Evolutionary conservation across 257 asterid species (phyloP).

Genomic region (Plantago ovata): DNA sequence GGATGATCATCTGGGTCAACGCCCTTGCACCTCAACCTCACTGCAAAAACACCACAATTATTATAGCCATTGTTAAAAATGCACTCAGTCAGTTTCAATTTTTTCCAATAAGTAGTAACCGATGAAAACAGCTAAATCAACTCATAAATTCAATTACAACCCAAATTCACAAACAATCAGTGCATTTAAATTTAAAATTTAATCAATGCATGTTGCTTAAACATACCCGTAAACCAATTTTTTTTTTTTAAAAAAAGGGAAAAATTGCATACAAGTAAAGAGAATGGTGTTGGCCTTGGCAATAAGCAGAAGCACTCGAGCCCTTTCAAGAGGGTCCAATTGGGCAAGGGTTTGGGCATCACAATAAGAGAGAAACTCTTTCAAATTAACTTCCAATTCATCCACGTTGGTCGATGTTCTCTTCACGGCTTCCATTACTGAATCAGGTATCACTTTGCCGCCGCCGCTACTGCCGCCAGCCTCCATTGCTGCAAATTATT

Average conservation of each 20-base stretch:
- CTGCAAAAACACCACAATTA: slow-evolving; percentile 40
- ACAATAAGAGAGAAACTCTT: slow-evolving; percentile 54
- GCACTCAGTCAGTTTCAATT: too few relatives aligned
- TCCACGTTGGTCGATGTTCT: slow-evolving; percentile 67
- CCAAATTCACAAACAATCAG: not conserved
- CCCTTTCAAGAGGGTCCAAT: slow-evolving; percentile 82
- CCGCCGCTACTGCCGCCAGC: slow-evolving; percentile 33
- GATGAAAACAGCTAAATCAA: not conserved
- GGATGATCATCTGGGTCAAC: slow-evolving; percentile 79
- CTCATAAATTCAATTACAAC: not conserved
- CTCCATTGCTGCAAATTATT: slow-evolving; percentile 26
- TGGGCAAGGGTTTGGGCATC: slow-evolving; percentile 56
- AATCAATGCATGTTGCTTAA: not conserved
- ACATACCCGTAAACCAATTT: not conserved
- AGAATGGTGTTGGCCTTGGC: slow-evolving; percentile 73
- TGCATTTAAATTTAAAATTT: not conserved
- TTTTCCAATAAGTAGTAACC: too few relatives aligned
- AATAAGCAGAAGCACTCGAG: slow-evolving; percentile 59
- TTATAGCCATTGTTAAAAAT: not conserved
- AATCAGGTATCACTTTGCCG: slow-evolving; percentile 52
- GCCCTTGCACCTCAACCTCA: slow-evolving; percentile 93
- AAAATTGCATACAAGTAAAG: slow-evolving; percentile 52
- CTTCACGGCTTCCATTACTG: slow-evolving; percentile 67
- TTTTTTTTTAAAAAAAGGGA: too few relatives aligned
- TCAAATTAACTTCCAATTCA: slow-evolving; percentile 58